phyloP scores from a whole-genome alignment of 352 stramenopile genomes.

The Bremia lactucae region DNA sequence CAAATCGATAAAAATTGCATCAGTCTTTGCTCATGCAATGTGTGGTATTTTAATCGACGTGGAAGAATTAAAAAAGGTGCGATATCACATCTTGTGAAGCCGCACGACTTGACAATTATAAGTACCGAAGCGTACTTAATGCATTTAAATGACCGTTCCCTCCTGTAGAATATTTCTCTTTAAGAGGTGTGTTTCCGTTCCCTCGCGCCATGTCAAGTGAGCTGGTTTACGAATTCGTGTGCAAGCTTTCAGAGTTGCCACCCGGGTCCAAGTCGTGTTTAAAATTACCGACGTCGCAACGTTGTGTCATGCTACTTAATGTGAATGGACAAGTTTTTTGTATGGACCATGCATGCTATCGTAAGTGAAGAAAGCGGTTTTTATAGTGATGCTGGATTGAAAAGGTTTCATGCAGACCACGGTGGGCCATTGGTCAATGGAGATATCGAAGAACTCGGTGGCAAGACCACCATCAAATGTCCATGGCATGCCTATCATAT shows the following conservation, averaged over 20 bases:
- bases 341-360: conserved; percentile 83
- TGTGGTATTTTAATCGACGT: no score
- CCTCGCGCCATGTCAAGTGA: conserved; percentile 16
- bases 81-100: no score
- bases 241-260: conserved; percentile 51
- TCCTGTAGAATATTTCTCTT: no score
- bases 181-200: no score
- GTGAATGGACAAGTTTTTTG: conserved; percentile 56
- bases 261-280: conserved; percentile 41
- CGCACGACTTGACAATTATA: no score
- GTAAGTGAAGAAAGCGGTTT: conserved; percentile 21
- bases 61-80: no score
- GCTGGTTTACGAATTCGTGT: conserved; percentile 58
- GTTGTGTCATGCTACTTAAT: conserved; percentile 64
- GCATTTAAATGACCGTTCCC: no score
- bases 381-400: conserved; percentile 8
- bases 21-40: no score
- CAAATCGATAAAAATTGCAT: no score
- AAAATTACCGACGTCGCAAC: conserved; percentile 45
- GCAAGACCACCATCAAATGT: conserved; percentile 70
- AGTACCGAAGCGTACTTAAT: no score
- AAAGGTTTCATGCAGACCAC: conserved; percentile 37
- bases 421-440: conserved; percentile 65
- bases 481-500: conserved; percentile 84
- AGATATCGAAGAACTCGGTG: conserved; percentile 79